Evolutionary conservation across 345 rosid genomes (phyloP), one percentile per base, ranked within the genome.

Genomic region (Aegle marmelos): DNA sequence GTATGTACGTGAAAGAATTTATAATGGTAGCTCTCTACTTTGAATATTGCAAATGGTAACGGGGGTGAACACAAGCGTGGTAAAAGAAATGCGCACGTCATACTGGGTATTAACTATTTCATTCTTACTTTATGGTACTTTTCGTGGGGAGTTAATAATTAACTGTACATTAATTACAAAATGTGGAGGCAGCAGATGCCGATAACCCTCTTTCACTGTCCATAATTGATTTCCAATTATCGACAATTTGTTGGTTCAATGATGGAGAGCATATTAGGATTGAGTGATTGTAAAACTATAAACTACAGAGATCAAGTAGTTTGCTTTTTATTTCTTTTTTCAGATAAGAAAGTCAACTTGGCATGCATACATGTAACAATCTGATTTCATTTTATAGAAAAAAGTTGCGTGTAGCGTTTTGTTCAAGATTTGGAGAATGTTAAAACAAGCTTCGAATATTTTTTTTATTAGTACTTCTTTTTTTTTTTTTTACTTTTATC

Each of bases 1-100:
- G 41, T 69, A 79, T 68, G 41, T 75, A 75, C 78, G 41, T 64
- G 41, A 34, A 80, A 34, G 58, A 74, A 74, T 59, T 80, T 68
- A 75, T 25, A 68, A 61, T 19, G 48, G 62, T 5, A 19, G 60
- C 31, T 56, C 17, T 39, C 17, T 24, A 8, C 27, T 11, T 30
- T 54, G 60, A 17, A 7, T 37, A 9, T 36, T 9, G 28, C 22
- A 9, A 34, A 63, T 16, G 39, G 7, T 63, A 17, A 63, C 8
- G 4, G 34, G 10, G 54, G 24, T 16, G 9, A 10, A 5, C 30
- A 21, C 24, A 24, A 41, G 48, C 59, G 21, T 45, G 68, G 45
- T 77, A 16, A 78, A 61, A 70, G 58, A 24, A 59, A 48, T 37
- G 48, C 4, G 4, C 22, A 11, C 39, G 19, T 27, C 48, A 65